Evolutionary conservation across 331 rosid genomes (phyloP).

Genomic region (Stylosanthes scabra): DNA sequence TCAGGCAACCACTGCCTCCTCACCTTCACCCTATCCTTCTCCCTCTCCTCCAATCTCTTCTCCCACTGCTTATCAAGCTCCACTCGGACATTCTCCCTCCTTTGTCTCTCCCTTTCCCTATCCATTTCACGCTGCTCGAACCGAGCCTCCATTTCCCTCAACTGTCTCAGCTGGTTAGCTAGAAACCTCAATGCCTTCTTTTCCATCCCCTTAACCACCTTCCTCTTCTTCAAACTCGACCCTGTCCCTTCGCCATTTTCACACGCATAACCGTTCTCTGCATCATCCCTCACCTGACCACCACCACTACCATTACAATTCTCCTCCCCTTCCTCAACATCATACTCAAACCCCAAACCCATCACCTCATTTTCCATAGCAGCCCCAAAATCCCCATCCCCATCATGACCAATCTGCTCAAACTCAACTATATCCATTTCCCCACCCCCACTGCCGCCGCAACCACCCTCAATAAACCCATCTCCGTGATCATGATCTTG

Average conservation of each 20-base stretch:
- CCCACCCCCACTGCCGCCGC: constrained; percentile 50
- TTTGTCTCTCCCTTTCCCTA: constrained; percentile 75
- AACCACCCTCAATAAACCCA: constrained; percentile 51
- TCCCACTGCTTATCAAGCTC: constrained; percentile 79
- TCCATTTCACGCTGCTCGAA: constrained; percentile 80
- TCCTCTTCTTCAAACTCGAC: constrained; percentile 63
- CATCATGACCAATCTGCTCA: constrained; percentile 78
- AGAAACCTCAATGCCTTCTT: constrained; percentile 80
- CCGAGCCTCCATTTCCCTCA: constrained; percentile 80
- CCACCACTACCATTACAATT: constrained; percentile 63
- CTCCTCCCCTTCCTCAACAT: constrained; percentile 76
- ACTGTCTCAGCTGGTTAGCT: constrained; percentile 64
- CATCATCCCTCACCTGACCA: constrained; percentile 65
- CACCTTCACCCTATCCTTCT: constrained; percentile 59
- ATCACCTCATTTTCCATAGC: constrained; percentile 85
- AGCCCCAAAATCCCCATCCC: constrained; percentile 58
- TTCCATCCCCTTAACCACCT: constrained; percentile 62
- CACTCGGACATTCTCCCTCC: constrained; percentile 59
- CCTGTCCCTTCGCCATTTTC: constrained; percentile 76
- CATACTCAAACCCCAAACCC: constrained; percentile 81
- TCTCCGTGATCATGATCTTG: constrained; percentile 60
- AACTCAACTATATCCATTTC: constrained; percentile 79
- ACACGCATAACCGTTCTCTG: constrained; percentile 71
- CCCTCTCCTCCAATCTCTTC: constrained; percentile 70
- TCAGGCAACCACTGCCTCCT: constrained; percentile 75